Base-by-base conservation (phyloP, 2,329 filamentous ascomycete genomes). In the Coniella vitis region DNA sequence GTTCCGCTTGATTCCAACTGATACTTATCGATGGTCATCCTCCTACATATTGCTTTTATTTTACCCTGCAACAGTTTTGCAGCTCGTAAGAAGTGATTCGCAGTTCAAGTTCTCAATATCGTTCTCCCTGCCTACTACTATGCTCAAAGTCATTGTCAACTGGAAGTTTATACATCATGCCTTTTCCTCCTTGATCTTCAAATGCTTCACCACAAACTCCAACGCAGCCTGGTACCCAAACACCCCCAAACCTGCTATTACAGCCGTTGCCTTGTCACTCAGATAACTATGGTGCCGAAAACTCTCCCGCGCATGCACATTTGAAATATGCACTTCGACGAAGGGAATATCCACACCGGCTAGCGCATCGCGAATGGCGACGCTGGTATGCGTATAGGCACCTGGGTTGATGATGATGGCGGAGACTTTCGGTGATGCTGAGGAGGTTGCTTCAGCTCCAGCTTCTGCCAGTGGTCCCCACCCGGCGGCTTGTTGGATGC, bases 381-480 rank as follows among this genome's bases (percentile, higher is more conserved):
- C 82, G 58, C 79, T 86, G 1, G 86, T 89, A 64, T 91, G 87
- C 1, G 86, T 90, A 57, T 82, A 81, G 0, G 77, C 87, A 2
- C 80, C 87, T 0, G 86, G 81, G 66, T 90, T 90, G 69, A 90
- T 88, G 59, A 90, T 69, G 56, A 87, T 78, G 54, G 75, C 83
- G 53, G 86, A 81, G 17, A 79, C 68, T 1, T 69, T 69, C 2
- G 25, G 10, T 5, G 25, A 29, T 5, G 25, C 5, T 10, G 25
- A 29, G 25, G 25, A 29, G 25, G 5, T 10, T 10, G 10, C 25
- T 29, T 5, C 5, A 5, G 5, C 25, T 60, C 60, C 21, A 29
- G 21, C 19, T 17, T 17, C 32, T 16, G 7, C 20, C 45, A n/a
- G 12, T 34, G 55, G 54, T 2, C 52, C 51, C 46, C 57, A 54